Evolutionary conservation across 2,329 filamentous ascomycete species (phyloP).

Genomic region (Fusarium goolgardi): DNA sequence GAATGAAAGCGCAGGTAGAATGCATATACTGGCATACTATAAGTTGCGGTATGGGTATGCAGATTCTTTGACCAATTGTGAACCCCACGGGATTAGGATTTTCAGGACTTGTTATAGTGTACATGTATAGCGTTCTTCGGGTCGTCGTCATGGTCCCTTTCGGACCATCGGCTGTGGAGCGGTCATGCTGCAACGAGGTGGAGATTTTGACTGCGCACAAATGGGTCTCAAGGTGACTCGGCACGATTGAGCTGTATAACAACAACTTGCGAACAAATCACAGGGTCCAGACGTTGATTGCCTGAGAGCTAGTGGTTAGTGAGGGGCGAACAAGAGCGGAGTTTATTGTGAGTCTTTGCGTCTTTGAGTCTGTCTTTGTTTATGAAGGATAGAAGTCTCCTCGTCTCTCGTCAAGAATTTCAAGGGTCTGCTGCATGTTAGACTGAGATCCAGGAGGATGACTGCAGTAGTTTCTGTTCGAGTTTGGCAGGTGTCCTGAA

Average conservation of each 20-base stretch:
- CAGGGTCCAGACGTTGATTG: neutral
- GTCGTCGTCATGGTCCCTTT: constrained; percentile 45
- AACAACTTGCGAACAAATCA: constrained; percentile 38
- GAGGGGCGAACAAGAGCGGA: constrained; percentile 7
- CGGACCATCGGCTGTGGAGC: constrained; percentile 46
- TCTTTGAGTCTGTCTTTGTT: neutral
- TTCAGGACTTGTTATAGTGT: constrained; percentile 19
- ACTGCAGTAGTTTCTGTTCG: constrained; percentile 14
- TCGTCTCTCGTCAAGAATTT: constrained; percentile 6
- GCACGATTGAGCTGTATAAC: constrained; percentile 5
- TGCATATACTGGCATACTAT: neutral
- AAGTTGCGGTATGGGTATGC: constrained; percentile 26
- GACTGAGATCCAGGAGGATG: constrained; percentile 20
- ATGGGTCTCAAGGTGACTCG: constrained; percentile 22
- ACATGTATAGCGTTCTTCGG: constrained; percentile 42
- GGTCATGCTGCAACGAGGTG: constrained; percentile 26
- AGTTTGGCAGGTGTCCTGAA: constrained; percentile 2
- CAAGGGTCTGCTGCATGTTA: neutral
- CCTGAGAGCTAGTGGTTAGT: constrained; percentile 12
- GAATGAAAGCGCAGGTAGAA: constrained; percentile 11
- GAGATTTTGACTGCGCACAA: constrained; percentile 30
- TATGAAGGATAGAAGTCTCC: neutral
- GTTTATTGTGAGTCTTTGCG: neutral
- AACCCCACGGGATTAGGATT: constrained; percentile 6
- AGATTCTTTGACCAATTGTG: constrained; percentile 37